Conservation (phyloP, 805 yeast genomes). For the Barnettozyma sp. region DNA sequence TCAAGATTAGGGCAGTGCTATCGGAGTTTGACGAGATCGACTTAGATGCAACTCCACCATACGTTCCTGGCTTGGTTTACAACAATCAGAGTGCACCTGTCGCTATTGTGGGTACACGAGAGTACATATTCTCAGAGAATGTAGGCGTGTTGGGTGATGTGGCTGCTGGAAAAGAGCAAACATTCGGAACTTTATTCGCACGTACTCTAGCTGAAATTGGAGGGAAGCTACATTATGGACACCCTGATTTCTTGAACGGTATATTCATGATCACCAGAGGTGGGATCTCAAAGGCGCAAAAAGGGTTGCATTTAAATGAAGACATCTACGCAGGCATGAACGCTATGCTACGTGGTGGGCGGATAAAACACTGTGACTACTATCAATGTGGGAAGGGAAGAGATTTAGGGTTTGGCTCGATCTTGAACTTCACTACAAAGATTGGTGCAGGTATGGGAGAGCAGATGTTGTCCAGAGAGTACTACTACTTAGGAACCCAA, state of each 20-base stretch:
- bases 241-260: slow-evolving; percentile 90
- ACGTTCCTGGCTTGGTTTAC: slow-evolving; percentile 50
- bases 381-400: slow-evolving; percentile 97
- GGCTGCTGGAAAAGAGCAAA: slow-evolving; percentile 96
- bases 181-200: slow-evolving; percentile 93
- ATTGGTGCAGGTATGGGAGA: slow-evolving; percentile 99
- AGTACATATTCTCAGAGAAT: slow-evolving; percentile 88
- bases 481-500: slow-evolving; percentile 84
- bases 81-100: slow-evolving; percentile 46
- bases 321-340: slow-evolving; percentile 96
- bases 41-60: slow-evolving; percentile 43
- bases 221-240: slow-evolving; percentile 92
- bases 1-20: slow-evolving; percentile 79
- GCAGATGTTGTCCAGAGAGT: slow-evolving; percentile 85
- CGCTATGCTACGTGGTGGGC: slow-evolving; percentile 83
- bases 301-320: slow-evolving; percentile 86
- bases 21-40: slow-evolving; percentile 87
- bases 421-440: slow-evolving; percentile 87
- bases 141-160: slow-evolving; percentile 91
- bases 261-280: slow-evolving; percentile 94
- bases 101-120: slow-evolving; percentile 93
- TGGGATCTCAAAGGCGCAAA: slow-evolving; percentile 92
- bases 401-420: slow-evolving; percentile 89
- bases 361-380: slow-evolving; percentile 92
- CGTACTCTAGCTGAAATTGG: slow-evolving; percentile 91